Base-by-base conservation (phyloP, 192 early-diverging fungal species). In the Bifiguratus adelaidae region DNA sequence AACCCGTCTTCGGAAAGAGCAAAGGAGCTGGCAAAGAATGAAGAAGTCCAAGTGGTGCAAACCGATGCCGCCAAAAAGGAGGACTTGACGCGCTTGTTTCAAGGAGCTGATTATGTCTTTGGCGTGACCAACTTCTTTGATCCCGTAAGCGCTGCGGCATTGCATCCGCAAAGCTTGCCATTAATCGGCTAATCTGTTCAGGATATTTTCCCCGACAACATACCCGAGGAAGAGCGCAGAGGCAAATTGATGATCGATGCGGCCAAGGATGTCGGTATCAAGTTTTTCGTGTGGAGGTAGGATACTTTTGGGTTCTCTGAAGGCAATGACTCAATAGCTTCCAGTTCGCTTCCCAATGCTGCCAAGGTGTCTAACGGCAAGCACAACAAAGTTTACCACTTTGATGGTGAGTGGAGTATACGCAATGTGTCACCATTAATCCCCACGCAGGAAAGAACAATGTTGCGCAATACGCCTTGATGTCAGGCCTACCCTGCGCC, bases 81-180 rank as follows among this genome's bases (percentile, higher is more conserved):
- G n/a, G n/a, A 44, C 2, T 24, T 44, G 1, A 44, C 26, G 42
- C 42, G 42, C 12, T 24, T 28, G n/a, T 44, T 44, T 4, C 3
- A 44, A 44, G 18, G 30, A 3, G 42, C 42, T 13, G 42, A 44
- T 28, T 28, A 28, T 16, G 42, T 44, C 2, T 44, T 15, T 8
- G 42, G 6, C 23, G 42, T 44, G 13, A 44, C 42, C 21, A 44
- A 44, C 21, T 44, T 44, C 19, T 44, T 24, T 24, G 42, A 44
- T 44, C 42, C 42, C 16, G 42, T 28, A 26, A 44, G 26, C 16
- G 19, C 30, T 26, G 42, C 25, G 16, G n/a, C n/a, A n/a, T n/a
- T n/a, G n/a, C n/a, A n/a, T n/a, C n/a, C n/a, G n/a, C n/a, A n/a
- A n/a, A n/a, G n/a, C n/a, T n/a, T n/a, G n/a, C n/a, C n/a, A n/a